Conservation (phyloP, 345 rosid genomes). For the Eucalyptus regnans region DNA sequence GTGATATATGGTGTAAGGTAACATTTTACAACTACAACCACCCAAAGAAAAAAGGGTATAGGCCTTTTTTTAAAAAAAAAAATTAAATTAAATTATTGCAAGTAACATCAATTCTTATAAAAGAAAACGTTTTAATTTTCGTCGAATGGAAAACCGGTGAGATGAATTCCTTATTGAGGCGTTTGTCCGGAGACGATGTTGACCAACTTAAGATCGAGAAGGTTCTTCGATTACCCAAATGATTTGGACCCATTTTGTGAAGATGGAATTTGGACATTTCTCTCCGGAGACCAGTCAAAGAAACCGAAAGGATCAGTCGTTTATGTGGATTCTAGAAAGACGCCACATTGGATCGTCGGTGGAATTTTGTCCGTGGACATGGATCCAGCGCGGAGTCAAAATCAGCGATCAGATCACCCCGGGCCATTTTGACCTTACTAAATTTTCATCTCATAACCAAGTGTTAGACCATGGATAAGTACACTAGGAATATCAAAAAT, state of each 20-base stretch:
- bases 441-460: background rate
- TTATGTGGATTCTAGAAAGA: background rate
- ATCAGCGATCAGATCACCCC: background rate
- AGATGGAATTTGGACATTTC: background rate
- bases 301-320: background rate
- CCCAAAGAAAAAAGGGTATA: background rate
- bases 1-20: background rate
- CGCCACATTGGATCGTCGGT: background rate
- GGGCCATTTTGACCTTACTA: background rate
- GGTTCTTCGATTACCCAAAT: background rate
- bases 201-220: background rate
- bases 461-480: background rate
- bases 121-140: background rate
- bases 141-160: background rate
- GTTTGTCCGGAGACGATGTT: background rate
- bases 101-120: background rate
- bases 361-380: background rate
- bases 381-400: background rate
- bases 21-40: background rate
- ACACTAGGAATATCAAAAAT: rapidly evolving
- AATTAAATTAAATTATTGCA: background rate
- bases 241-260: background rate
- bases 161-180: background rate
- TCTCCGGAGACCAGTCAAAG: background rate
- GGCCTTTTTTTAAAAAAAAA: too few species aligned